Conservation (phyloP, 208 protist species). For the Leishmania major region DNA sequence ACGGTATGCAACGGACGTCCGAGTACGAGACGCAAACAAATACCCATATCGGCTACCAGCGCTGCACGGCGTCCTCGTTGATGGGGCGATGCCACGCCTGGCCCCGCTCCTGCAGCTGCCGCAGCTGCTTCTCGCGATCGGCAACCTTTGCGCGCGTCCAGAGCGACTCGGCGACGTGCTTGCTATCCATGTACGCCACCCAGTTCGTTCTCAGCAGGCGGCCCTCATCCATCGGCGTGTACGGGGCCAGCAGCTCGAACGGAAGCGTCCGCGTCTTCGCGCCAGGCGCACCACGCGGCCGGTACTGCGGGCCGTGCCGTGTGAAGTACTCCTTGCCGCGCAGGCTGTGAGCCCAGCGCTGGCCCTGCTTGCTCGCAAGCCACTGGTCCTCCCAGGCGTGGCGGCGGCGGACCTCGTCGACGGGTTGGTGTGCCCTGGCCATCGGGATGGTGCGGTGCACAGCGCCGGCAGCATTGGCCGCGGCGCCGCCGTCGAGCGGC, state of each 20-base stretch:
- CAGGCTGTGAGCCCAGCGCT: constrained; percentile 69
- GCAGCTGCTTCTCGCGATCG: constrained; percentile 79
- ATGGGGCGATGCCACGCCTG: constrained; percentile 90
- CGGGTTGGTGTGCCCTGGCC: constrained; percentile 70
- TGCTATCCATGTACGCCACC: constrained; percentile 93
- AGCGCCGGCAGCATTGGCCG: background rate
- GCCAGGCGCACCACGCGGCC: constrained; percentile 81
- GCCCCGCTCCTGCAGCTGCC: constrained; percentile 76
- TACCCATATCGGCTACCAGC: constrained; percentile 45
- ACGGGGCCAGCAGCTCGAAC: constrained; percentile 82
- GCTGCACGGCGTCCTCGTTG: constrained; percentile 58
- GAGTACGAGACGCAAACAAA: background rate
- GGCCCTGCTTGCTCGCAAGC: constrained; percentile 60
- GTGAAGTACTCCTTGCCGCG: constrained; percentile 87
- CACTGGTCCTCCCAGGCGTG: constrained; percentile 74
- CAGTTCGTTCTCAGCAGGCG: constrained; percentile 85
- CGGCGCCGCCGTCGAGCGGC: constrained; percentile 8
- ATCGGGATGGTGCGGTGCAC: constrained; percentile 86
- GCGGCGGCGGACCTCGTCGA: constrained; percentile 69
- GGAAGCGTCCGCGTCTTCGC: constrained; percentile 71
- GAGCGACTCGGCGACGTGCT: constrained; percentile 88
- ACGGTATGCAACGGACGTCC: background rate
- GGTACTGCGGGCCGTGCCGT: constrained; percentile 64
- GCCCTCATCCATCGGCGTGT: constrained; percentile 91
- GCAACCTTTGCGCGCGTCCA: constrained; percentile 87